Base-by-base conservation (phyloP, 176 grass and related monocot species). In the Neostapfia colusana region DNA sequence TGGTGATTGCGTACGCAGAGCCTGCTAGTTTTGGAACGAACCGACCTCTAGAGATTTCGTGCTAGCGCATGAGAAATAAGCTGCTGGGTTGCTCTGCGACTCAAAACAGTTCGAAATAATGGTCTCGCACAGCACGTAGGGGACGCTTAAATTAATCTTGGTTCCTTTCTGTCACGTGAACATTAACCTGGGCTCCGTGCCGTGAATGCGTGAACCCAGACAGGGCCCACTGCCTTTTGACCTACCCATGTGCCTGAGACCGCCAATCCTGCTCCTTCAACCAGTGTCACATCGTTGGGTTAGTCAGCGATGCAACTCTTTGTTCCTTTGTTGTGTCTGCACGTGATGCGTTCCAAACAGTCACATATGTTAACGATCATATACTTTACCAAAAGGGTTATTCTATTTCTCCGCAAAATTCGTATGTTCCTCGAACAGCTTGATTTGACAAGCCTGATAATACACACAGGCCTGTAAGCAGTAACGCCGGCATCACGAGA, bases 401-500 rank as follows among this genome's bases (percentile, higher is more conserved):
- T 73, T 17, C 35, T 53, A 27, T 74, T n/a, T 24, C 34, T 13
- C 16, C 11, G 15, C 72, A 75, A 45, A 34, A 55, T 53, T 18
- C 50, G 25, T 24, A n/a, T n/a, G n/a, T n/a, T n/a, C n/a, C n/a
- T n/a, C n/a, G 38, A 42, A 38, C 51, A 58, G 21, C 8, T 10
- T 11, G 39, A 35, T 0, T 67, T 65, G 62, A 78, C 63, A 35
- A 27, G 63, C 23, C 76, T 13, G 63, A n/a, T 21, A 58, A 43
- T 35, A 34, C 7, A 67, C 49, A 42, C 18, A 35, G 39, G 17
- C 23, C 51, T 21, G 65, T 79, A 69, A 57, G 25, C 77, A 79
- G 55, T 79, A 58, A 69, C 67, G 27, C 25, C 27, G 55, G 24
- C 51, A 46, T 70, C 77, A 64, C 65, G 66, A 15, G 65, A 46